Evolutionary conservation across 2,329 filamentous ascomycete species (phyloP).

Genomic region (Aureobasidium vineae): DNA sequence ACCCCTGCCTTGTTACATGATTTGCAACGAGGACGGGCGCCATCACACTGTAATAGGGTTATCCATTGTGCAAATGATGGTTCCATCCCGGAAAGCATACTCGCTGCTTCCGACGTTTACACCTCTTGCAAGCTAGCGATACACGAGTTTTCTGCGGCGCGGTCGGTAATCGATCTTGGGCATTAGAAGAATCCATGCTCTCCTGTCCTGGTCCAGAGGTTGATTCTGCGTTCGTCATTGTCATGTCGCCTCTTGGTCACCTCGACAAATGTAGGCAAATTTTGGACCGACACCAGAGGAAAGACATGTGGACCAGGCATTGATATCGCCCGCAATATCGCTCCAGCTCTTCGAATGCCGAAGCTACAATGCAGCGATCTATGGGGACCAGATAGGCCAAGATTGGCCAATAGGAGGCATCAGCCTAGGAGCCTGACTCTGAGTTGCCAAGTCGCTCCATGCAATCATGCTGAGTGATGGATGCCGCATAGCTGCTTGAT

Average conservation of each 20-base stretch:
- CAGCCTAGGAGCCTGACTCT: not conserved
- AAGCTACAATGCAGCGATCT: not conserved
- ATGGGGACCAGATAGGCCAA: not conserved
- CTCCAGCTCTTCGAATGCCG: not conserved
- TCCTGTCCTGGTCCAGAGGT: not conserved
- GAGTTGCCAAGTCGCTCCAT: not conserved
- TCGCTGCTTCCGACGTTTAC: slow-evolving; percentile 2
- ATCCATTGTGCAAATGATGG: not conserved
- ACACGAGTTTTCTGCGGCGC: not conserved
- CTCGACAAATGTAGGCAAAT: not conserved
- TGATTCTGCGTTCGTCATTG: not conserved
- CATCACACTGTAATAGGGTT: not conserved
- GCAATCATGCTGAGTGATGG: not conserved
- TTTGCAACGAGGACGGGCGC: not conserved
- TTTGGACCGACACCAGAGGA: not conserved
- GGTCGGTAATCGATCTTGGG: not conserved
- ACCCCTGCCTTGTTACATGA: slow-evolving; percentile 2
- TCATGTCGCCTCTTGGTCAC: not conserved
- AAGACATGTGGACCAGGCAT: not conserved
- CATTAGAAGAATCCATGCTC: not conserved
- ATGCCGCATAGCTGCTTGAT: no score
- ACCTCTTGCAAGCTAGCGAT: slow-evolving; percentile 5
- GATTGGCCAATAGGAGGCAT: not conserved
- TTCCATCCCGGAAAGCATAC: not conserved
- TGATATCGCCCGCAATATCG: not conserved